Evolutionary conservation across 2,329 filamentous ascomycete species (phyloP).

Genomic region (Samsoniella hepiali): DNA sequence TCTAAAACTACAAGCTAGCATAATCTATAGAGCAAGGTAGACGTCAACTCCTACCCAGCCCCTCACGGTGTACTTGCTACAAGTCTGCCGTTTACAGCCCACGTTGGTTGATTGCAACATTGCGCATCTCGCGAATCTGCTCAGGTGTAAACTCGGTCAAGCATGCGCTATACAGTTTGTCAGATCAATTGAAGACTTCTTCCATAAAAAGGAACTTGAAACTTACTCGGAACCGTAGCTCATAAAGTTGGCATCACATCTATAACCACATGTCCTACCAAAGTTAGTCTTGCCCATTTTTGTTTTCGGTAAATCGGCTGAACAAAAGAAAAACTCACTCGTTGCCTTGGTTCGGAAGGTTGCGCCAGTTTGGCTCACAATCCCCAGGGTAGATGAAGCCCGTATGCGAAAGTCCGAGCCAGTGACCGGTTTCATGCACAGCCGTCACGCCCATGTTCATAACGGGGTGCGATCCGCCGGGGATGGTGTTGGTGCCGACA

Average conservation of each 20-base stretch:
- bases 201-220: no score
- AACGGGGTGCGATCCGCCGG: neutral
- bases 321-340: neutral
- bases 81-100: neutral
- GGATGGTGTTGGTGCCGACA: neutral
- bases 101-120: neutral
- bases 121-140: neutral
- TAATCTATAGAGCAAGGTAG: no score
- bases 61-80: neutral
- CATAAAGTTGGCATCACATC: neutral
- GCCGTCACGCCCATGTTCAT: neutral
- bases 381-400: neutral
- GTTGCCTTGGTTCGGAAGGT: neutral
- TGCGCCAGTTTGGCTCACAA: neutral
- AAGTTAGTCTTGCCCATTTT: neutral
- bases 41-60: neutral
- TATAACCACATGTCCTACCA: neutral
- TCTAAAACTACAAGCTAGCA: no score
- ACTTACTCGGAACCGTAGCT: neutral
- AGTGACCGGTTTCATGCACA: neutral
- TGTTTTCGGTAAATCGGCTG: no score
- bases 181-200: no score
- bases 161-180: neutral
- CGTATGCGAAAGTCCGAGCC: neutral
- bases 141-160: neutral